Percentiles rank a stretch among this genome's conserved stretches.
Conservation (phyloP, 2,329 filamentous ascomycete species). For the Sclerotinia minor region DNA sequence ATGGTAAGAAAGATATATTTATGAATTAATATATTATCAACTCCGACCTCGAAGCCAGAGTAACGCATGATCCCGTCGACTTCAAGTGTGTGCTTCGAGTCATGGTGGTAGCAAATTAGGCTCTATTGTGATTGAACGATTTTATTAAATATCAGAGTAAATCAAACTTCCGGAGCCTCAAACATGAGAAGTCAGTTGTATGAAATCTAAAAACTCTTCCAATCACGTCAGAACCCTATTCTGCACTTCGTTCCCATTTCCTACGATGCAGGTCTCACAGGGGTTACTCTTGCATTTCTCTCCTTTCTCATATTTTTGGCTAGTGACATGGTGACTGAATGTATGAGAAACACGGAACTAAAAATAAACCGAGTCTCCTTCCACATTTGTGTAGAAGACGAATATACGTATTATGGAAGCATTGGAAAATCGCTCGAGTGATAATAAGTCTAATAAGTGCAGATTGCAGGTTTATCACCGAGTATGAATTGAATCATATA, state of each 20-base stretch:
- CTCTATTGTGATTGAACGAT: background rate
- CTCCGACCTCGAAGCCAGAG: background rate
- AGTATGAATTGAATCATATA: background rate
- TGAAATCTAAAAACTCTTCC: background rate
- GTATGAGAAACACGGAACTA: too few relatives aligned
- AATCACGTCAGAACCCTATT: background rate
- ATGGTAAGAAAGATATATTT: background rate
- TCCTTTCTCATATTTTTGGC: background rate
- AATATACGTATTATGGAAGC: too few relatives aligned
- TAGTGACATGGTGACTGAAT: background rate
- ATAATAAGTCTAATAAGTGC: background rate
- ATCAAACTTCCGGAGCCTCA: background rate
- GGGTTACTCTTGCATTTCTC: background rate
- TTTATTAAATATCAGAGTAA: background rate
- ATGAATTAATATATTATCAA: background rate
- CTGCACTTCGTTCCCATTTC: background rate
- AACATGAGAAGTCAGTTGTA: background rate
- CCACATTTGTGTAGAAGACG: too few relatives aligned
- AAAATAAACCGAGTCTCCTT: too few relatives aligned
- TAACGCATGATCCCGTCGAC: background rate
- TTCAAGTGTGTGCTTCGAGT: background rate
- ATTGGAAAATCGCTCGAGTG: too few relatives aligned
- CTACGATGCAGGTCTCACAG: background rate
- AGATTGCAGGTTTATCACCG: background rate
- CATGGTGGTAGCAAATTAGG: background rate